phyloP scores from a whole-genome alignment of 345 rosid genomes.

The Salix suchowensis region DNA sequence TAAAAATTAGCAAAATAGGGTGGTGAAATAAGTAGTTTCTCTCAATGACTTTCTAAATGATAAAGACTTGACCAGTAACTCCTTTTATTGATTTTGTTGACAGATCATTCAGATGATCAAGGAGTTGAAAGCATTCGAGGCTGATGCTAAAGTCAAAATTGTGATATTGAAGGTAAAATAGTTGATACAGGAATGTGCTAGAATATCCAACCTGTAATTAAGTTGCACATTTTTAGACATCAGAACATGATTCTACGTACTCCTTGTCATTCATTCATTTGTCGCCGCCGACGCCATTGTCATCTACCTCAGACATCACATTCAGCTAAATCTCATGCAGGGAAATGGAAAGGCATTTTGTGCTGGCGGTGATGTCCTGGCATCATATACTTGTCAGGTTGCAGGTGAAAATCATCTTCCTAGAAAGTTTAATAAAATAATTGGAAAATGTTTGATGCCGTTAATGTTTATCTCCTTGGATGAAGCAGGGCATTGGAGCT shows the following conservation, averaged over 20 bases:
- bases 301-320: neutral
- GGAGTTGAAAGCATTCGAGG: constrained; percentile 13
- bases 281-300: neutral
- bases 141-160: constrained; percentile 18
- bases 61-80: neutral
- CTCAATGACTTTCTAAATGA: too few species aligned
- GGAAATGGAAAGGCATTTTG: constrained; percentile 34
- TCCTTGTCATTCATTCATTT: too few species aligned
- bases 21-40: too few species aligned
- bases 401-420: constrained; percentile 1
- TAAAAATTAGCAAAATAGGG: too few species aligned
- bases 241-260: neutral
- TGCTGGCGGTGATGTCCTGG: constrained; percentile 33
- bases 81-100: neutral
- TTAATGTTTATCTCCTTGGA: neutral
- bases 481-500: constrained; percentile 35
- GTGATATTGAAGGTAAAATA: constrained; percentile 27
- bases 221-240: too few species aligned
- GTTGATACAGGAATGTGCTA: neutral
- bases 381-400: neutral
- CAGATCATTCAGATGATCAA: constrained; percentile 19
- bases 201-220: too few species aligned
- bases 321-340: neutral
- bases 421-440: neutral
- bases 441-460: neutral